A percentile compares a stretch with the other conserved stretches of the same genome.
These are phyloP conservation scores for Cucurbita argyrosperma DNA, from an alignment of 306 rosid genomes.

Conservation along the genomic window DNA sequence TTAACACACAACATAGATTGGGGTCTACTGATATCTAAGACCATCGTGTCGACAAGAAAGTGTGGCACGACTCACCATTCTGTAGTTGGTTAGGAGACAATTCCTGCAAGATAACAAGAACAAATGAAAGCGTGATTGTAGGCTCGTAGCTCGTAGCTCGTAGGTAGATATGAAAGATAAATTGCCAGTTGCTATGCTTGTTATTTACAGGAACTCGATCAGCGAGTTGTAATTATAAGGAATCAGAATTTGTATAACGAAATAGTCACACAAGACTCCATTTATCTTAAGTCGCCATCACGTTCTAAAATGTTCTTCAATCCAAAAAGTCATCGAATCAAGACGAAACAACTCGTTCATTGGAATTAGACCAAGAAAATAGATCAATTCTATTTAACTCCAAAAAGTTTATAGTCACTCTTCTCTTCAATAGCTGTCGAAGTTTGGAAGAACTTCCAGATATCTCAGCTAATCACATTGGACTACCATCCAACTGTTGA, in stretches of 20 bases:
- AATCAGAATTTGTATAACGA: background rate
- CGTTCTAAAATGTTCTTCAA: background rate
- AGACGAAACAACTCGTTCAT: background rate
- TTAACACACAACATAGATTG: background rate
- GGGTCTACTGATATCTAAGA: background rate
- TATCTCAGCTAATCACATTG: background rate
- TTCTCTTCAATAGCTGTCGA: background rate
- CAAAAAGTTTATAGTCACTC: background rate
- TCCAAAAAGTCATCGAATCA: background rate
- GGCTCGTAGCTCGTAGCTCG: background rate
- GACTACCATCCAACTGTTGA: background rate
- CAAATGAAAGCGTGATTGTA: conserved; percentile 1
- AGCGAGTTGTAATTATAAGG: background rate
- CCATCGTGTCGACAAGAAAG: background rate
- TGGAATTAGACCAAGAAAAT: background rate
- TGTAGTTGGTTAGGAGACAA: conserved; percentile 86
- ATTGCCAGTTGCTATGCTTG: background rate
- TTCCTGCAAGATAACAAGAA: conserved; percentile 50
- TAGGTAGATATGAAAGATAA: background rate
- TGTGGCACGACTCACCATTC: conserved; percentile 43
- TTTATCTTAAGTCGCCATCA: background rate
- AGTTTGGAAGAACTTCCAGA: background rate
- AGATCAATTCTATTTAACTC: background rate
- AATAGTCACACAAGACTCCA: background rate
- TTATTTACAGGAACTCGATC: background rate